Evolutionary conservation across 495 filamentous ascomycete species (phyloP).

Genomic region (Wilcoxina mikolae): DNA sequence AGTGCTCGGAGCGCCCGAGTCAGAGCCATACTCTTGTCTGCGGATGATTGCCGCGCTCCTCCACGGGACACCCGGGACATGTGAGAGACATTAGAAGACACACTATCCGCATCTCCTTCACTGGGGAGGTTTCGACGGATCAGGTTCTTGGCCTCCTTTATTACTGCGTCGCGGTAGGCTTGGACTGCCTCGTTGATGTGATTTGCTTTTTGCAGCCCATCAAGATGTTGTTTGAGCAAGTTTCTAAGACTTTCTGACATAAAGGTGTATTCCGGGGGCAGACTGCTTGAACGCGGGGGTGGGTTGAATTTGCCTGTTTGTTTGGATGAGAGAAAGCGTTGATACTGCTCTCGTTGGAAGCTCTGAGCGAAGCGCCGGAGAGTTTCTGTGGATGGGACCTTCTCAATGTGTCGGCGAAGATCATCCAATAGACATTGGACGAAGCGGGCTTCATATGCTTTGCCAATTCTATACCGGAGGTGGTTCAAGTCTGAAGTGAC

Average conservation of each 20-base stretch:
- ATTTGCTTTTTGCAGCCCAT: slow-evolving; percentile 62
- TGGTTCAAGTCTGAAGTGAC: slow-evolving; percentile 60
- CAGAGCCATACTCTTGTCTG: slow-evolving; percentile 77
- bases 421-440: slow-evolving; percentile 64
- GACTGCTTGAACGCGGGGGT: slow-evolving; percentile 23
- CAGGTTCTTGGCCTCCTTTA: slow-evolving; percentile 73
- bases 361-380: slow-evolving; percentile 59
- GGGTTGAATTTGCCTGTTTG: slow-evolving; percentile 18
- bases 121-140: slow-evolving; percentile 77
- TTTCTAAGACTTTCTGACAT: slow-evolving; percentile 45
- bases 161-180: slow-evolving; percentile 70
- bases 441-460: slow-evolving; percentile 69
- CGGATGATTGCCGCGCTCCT: slow-evolving; percentile 54
- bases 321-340: slow-evolving; percentile 22
- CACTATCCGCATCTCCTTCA: slow-evolving; percentile 79
- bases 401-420: slow-evolving; percentile 65
- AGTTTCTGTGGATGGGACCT: slow-evolving; percentile 54
- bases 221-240: slow-evolving; percentile 50
- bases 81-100: slow-evolving; percentile 73
- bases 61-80: slow-evolving; percentile 30
- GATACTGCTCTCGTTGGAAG: slow-evolving; percentile 40
- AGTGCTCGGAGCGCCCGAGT: slow-evolving; percentile 84
- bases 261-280: slow-evolving; percentile 27
- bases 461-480: slow-evolving; percentile 67
- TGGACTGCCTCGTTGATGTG: slow-evolving; percentile 65